Conservation (phyloP, 2,329 filamentous ascomycete genomes). For the Arthrobotrys pseudoclavata region DNA sequence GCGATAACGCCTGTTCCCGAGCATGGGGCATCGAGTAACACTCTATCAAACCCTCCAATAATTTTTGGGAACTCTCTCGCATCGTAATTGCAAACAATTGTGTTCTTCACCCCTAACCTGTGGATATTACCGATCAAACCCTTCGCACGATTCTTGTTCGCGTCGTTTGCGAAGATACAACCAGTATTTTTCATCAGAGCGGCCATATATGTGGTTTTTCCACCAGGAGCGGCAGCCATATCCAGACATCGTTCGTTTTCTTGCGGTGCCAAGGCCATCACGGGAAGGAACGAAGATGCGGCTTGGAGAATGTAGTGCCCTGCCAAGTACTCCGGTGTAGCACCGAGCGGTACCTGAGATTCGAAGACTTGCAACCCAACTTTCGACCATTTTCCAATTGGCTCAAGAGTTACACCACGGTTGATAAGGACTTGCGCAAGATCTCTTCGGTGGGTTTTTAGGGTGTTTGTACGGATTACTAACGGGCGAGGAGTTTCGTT, state of each 20-base stretch:
- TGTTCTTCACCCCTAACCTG: slow-evolving; percentile 91
- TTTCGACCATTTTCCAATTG: slow-evolving; percentile 98
- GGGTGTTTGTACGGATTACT: slow-evolving; percentile 96
- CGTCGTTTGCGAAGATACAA: slow-evolving; percentile 95
- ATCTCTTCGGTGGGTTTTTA: slow-evolving; percentile 81
- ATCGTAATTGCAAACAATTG: slow-evolving; percentile 94
- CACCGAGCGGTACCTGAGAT: slow-evolving; percentile 85
- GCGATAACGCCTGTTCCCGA: slow-evolving; percentile 97
- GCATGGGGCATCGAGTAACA: slow-evolving; percentile 93
- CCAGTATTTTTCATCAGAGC: slow-evolving; percentile 98
- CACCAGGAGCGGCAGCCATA: slow-evolving; percentile 94
- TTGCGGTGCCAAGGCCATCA: slow-evolving; percentile 96
- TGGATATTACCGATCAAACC: slow-evolving; percentile 98
- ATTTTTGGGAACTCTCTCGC: slow-evolving; percentile 93
- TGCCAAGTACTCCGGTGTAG: slow-evolving; percentile 95
- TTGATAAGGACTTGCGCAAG: slow-evolving; percentile 95
- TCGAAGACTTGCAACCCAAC: slow-evolving; percentile 97
- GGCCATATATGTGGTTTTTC: slow-evolving; percentile 96
- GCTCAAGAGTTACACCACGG: slow-evolving; percentile 93
- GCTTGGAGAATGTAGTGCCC: slow-evolving; percentile 99
- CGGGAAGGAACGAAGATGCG: slow-evolving; percentile 94
- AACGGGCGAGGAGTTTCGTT: slow-evolving; percentile 95
- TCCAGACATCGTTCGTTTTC: slow-evolving; percentile 92
- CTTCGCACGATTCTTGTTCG: slow-evolving; percentile 91
- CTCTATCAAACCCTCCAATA: slow-evolving; percentile 94